These are phyloP conservation scores for Astrephomene gubernaculifera DNA, from an alignment of 139 green algal genomes.

Conservation along the genomic window DNA sequence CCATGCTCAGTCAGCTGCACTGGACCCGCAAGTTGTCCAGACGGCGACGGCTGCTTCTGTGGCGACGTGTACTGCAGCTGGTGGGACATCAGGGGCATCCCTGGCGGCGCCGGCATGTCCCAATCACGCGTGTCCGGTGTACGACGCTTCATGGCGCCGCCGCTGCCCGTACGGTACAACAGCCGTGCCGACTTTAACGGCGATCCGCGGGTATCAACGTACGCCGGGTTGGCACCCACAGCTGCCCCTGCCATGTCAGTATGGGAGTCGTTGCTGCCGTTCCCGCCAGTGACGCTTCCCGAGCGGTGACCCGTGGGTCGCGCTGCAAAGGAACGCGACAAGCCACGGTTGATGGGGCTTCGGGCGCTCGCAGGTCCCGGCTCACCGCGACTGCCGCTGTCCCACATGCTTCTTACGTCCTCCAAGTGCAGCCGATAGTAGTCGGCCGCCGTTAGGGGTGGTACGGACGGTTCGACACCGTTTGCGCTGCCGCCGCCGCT, in stretches of 20 bases:
- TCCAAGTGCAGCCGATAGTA: constrained; percentile 31
- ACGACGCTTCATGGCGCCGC: constrained; percentile 22
- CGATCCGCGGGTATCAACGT: background rate
- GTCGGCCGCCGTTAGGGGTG: constrained; percentile 11
- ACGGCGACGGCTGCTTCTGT: background rate
- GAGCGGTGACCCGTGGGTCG: background rate
- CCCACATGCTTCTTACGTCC: constrained; percentile 7
- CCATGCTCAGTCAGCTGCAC: background rate
- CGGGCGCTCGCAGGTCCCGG: background rate
- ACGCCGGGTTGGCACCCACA: background rate
- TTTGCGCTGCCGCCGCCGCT: background rate
- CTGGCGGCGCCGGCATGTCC: constrained; percentile 18
- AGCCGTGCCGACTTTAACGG: background rate
- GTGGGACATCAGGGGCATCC: background rate
- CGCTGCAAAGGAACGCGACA: constrained; percentile 6
- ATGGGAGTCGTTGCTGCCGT: background rate
- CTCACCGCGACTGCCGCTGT: background rate
- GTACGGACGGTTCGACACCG: background rate
- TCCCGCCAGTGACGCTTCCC: background rate
- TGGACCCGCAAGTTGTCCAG: too few species aligned
- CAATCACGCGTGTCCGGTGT: constrained; percentile 42
- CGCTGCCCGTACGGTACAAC: constrained; percentile 1
- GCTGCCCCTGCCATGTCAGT: background rate
- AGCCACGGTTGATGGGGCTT: background rate
- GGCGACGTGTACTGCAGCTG: background rate